These are phyloP conservation scores for Aspergillus transmontanensis DNA, from an alignment of 2,329 filamentous ascomycete species.

Conservation along the genomic window DNA sequence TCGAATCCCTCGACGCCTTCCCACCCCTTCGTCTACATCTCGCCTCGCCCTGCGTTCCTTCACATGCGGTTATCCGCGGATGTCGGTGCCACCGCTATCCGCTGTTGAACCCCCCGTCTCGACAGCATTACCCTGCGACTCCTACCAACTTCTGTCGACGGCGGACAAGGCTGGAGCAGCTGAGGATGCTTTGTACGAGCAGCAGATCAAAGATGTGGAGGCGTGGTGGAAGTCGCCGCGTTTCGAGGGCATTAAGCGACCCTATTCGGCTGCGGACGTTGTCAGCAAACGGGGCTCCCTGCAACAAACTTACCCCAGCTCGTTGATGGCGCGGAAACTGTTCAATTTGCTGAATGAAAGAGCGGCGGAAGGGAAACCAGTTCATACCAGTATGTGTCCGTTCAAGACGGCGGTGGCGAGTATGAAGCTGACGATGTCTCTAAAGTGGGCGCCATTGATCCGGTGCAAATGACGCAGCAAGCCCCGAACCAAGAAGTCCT, in stretches of 20 bases:
- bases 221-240: slow-evolving; percentile 88
- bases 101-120: slow-evolving; percentile 65
- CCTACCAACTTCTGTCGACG: slow-evolving; percentile 83
- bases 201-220: slow-evolving; percentile 81
- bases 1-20: slow-evolving; percentile 38
- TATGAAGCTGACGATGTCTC: slow-evolving; percentile 14
- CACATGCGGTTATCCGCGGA: slow-evolving; percentile 46
- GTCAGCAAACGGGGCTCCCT: slow-evolving; percentile 90
- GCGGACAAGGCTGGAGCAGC: slow-evolving; percentile 73
- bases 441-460: slow-evolving; percentile 95
- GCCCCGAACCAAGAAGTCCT: slow-evolving; percentile 93
- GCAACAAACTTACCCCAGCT: slow-evolving; percentile 86
- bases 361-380: slow-evolving; percentile 76
- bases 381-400: slow-evolving; percentile 75
- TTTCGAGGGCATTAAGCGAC: slow-evolving; percentile 85
- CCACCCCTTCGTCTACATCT: slow-evolving; percentile 22
- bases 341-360: slow-evolving; percentile 85
- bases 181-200: slow-evolving; percentile 82
- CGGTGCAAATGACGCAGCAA: slow-evolving; percentile 99
- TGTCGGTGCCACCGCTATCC: slow-evolving; percentile 55
- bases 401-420: background rate
- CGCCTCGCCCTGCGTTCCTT: slow-evolving; percentile 36
- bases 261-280: slow-evolving; percentile 87
- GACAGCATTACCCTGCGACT: slow-evolving; percentile 66
- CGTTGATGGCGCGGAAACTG: slow-evolving; percentile 90